Base-by-base conservation (phyloP, 495 filamentous ascomycete species). In the Xylaria acuta region DNA sequence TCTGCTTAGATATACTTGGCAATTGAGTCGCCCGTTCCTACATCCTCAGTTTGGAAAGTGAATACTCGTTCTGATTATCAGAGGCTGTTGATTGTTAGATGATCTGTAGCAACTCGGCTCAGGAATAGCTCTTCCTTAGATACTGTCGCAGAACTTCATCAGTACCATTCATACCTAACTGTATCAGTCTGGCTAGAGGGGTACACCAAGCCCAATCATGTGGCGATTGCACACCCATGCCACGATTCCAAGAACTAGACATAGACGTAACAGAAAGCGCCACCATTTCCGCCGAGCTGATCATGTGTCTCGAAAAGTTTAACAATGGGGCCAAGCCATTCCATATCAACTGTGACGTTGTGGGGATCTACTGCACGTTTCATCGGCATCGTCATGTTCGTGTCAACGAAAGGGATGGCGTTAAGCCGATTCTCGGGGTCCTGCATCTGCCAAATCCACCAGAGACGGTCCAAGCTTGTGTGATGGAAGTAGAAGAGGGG, bases 401-500 rank as follows among this genome's bases (percentile, higher is more conserved):
- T 69, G 36, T 53, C 72, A 34, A 56, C 73, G 5, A 70, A 70
- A 6, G 72, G 79, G 18, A 80, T 45, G 6, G 70, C 74, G 54
- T 80, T 38, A 34, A 78, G 73, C 27, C 81, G 73, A 14, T 64
- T 68, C 27, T 70, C 70, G 0, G 80, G 76, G 72, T 85, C 77
- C 40, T 82, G 74, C 74, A 86, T 81, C 76, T 90, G 88, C 89
- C 89, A 91, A 22, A 82, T 75, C 81, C 83, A 84, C 88, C 88
- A 91, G 20, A 90, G 41, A 1, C 88, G 83, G 75, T 90, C 89
- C 0, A 90, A 77, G 73, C 88, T 82, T 5, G 80, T 82, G 72
- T 90, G 87, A 74, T 90, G 88, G 65, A 90, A 82, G 73, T 85
- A 87, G 75, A 90, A 90, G 0, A 87, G 75, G 5, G 88, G 88